These are phyloP conservation scores for Diaporthe ilicicola DNA, from an alignment of 2,329 filamentous ascomycete genomes.

Conservation along the genomic window DNA sequence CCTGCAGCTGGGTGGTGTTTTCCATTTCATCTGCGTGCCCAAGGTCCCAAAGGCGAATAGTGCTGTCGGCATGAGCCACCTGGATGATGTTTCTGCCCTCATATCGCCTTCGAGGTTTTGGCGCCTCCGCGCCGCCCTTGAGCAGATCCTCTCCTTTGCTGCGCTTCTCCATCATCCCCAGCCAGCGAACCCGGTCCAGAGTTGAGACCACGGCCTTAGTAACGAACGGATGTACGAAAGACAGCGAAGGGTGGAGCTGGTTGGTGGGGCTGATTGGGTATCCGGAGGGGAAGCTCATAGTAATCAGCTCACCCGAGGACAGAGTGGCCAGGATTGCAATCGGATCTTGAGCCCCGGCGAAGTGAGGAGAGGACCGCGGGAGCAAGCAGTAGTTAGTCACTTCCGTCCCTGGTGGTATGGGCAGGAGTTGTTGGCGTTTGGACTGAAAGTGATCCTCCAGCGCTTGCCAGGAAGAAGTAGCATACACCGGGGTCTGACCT, in stretches of 20 bases:
- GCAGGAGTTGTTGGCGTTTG: conserved; percentile 76
- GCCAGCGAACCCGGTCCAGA: conserved; percentile 83
- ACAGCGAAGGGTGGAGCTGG: conserved; percentile 86
- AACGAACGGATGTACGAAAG: conserved; percentile 90
- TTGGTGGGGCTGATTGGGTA: conserved; percentile 92
- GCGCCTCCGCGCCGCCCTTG: conserved; percentile 79
- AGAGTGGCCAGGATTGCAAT: conserved; percentile 83
- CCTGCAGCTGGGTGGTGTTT: conserved; percentile 81
- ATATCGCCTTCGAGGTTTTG: conserved; percentile 76
- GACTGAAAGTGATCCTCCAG: conserved; percentile 81
- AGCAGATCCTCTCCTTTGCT: conserved; percentile 80
- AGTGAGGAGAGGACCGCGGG: conserved; percentile 84
- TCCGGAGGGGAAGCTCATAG: conserved; percentile 90
- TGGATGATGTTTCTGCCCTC: conserved; percentile 87
- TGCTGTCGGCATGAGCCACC: conserved; percentile 89
- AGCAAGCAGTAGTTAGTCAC: conserved; percentile 84
- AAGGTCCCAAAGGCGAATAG: conserved; percentile 90
- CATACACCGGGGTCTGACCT: conserved; percentile 87
- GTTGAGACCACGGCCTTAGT: conserved; percentile 75
- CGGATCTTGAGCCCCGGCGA: conserved; percentile 87
- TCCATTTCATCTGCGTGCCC: conserved; percentile 94
- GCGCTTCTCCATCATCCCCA: conserved; percentile 87
- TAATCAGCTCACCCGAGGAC: conserved; percentile 87
- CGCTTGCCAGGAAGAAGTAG: conserved; percentile 88
- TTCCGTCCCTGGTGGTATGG: conserved; percentile 79